These are phyloP conservation scores for Blastobotrys raffinosifermentans DNA, from an alignment of 1,139 yeast genomes.

Conservation along the genomic window DNA sequence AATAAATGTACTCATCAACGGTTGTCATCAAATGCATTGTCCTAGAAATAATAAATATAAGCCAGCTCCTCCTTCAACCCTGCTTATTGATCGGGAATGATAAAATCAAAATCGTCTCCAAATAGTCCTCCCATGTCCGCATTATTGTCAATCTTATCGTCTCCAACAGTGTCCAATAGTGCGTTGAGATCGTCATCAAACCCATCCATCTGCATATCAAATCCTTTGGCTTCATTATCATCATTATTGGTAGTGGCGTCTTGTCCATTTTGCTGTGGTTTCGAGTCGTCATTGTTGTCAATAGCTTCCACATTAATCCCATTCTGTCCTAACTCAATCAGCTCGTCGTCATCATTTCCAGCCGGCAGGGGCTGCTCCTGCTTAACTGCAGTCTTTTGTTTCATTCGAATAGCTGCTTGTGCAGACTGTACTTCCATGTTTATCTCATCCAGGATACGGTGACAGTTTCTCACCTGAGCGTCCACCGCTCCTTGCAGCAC, in stretches of 20 bases:
- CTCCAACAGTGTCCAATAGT: constrained; percentile 15
- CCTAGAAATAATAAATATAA: no score
- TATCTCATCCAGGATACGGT: constrained; percentile 21
- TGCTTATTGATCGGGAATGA: constrained; percentile 25
- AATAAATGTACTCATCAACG: no score
- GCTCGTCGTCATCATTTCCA: constrained; percentile 4
- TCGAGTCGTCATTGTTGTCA: constrained; percentile 4
- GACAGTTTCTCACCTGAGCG: constrained; percentile 19
- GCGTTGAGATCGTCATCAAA: constrained; percentile 18
- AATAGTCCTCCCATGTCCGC: constrained; percentile 22
- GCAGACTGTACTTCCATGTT: constrained; percentile 23
- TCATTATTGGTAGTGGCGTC: constrained; percentile 4
- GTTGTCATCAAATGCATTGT: no score
- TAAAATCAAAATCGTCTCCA: constrained; percentile 27
- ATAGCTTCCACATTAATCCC: not conserved
- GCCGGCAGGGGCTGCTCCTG: constrained; percentile 8
- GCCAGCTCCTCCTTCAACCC: no score
- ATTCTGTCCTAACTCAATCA: constrained; percentile 4
- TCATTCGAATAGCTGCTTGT: constrained; percentile 11
- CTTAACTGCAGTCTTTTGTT: constrained; percentile 7
- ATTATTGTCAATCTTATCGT: constrained; percentile 7
- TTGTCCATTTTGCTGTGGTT: constrained; percentile 6
- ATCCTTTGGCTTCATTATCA: constrained; percentile 3
- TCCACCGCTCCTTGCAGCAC: constrained; percentile 22
- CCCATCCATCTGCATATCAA: constrained; percentile 3